Base-by-base conservation (phyloP, 164 flowering plant genomes). In the Vitis rupestris region DNA sequence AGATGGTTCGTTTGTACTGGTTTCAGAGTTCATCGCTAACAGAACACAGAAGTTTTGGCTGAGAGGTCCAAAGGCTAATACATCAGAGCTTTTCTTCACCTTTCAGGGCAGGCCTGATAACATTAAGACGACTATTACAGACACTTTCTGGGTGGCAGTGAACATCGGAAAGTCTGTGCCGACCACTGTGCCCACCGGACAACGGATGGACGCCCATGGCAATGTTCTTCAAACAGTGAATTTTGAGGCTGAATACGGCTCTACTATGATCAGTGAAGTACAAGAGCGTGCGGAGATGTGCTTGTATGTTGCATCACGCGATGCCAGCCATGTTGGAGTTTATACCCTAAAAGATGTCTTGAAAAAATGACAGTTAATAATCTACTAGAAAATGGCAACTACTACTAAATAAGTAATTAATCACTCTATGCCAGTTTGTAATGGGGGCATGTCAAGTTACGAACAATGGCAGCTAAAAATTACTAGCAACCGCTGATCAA, bases 101-200 rank as follows among this genome's bases (percentile, higher is more conserved):
- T 29, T 70, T 61, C 61, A 30, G 9, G 80, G 77, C 12, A 50
- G n/a, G 11, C 77, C 80, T 1, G 67, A 73, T 30, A 70, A 74
- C 62, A 74, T 77, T 15, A 68, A 74, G 59, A 68, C 69, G 57
- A 69, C 57, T 14, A 3, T 10, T 5, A 8, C 11, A 2, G 77
- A 68, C 3, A 76, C 75, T 44, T 78, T 78, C 62, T 78, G 81
- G 78, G 75, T 71, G 61, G 69, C 81, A 1, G 72, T 68, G 67
- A 55, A 64, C 47, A 29, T 6, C 44, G 44, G 44, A 31, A 31
- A 31, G 4, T 50, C 8, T 6, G 1, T 29, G 16, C 64, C 64
- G n/a, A n/a, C n/a, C n/a, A n/a, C n/a, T n/a, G n/a, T n/a, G n/a
- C n/a, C n/a, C 23, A 47, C 9, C 60, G 58, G 65, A 4, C 14